Base-by-base conservation (phyloP, 805 yeast genomes). In the Spathaspora boniae region DNA sequence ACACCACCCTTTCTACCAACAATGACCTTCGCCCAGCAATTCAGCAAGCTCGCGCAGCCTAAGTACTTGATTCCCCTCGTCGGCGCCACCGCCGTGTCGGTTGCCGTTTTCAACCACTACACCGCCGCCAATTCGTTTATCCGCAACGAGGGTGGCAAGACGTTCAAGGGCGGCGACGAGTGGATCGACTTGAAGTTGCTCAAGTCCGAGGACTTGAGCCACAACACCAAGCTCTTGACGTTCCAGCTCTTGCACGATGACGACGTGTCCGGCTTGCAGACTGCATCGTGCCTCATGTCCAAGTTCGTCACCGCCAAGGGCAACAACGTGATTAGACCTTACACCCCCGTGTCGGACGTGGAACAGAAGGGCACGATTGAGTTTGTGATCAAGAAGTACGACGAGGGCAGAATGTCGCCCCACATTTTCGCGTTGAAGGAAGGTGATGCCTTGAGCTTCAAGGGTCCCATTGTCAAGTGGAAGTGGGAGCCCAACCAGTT, bases 381-480 rank as follows among this genome's bases (percentile, higher is more conserved):
- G 41, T 74, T 93, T 47, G 76, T 89, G 41, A 72, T 93, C 65
- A 93, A 93, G 76, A 76, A 70, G 44, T 93, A 93, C 68, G 83
- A 80, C 34, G 76, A 72, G 37, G 97, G 98, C 53, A 83, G 85
- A 66, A 80, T 88, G 78, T 76, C 91, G 36, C 68, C 69, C 54
- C 93, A 86, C 65, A 62, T 87, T 40, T 76, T 73, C 58, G 62
- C 63, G 41, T 76, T 91, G 58, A 80, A 83, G 62, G 78, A 75
- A 42, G 76, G 82, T 52, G 98, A 93, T 53, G 77, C 88, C 34
- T 73, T 93, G 38, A 66, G 95, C 7, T 84, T 93, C 75, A 91
- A 88, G 72, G 98, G 98, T 33, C 98, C 98, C 46, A 75, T 88
- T 47, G 70, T 74, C 53, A 93, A 93, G 72, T 89, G 93, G 86